A percentile compares a stretch with the other conserved stretches of the same genome.
Evolutionary conservation across 192 early-diverging fungal genomes (phyloP).

Genomic region (Linnemannia schmuckeri): DNA sequence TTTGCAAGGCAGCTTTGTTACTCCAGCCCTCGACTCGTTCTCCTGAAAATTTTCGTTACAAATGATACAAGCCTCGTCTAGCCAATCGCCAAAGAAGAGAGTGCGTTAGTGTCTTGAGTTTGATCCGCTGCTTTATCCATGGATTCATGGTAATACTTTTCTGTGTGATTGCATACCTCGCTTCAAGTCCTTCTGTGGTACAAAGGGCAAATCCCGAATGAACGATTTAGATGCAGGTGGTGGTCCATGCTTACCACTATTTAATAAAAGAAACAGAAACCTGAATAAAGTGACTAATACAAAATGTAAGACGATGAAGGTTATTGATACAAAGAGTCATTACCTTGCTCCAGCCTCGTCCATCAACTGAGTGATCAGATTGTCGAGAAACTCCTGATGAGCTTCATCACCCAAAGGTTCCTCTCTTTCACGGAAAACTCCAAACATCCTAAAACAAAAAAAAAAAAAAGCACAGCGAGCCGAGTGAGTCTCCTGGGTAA

Average conservation of each 20-base stretch:
- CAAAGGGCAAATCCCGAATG: conserved; percentile 50
- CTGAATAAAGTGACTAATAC: background rate
- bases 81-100: background rate
- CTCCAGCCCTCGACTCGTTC: conserved; percentile 42
- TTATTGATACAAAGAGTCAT: background rate
- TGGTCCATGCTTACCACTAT: conserved; percentile 55
- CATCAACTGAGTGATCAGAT: conserved; percentile 67
- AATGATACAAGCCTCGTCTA: conserved; percentile 57
- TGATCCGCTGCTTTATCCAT: background rate
- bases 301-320: background rate
- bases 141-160: background rate
- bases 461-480: background rate
- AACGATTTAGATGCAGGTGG: conserved; percentile 59
- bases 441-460: conserved; percentile 53
- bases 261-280: background rate
- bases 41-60: conserved; percentile 58
- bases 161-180: conserved; percentile 25
- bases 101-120: background rate
- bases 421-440: conserved; percentile 54
- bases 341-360: conserved; percentile 67
- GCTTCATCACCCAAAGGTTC: conserved; percentile 48
- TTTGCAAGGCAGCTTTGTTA: conserved; percentile 54
- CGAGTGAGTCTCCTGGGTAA: background rate
- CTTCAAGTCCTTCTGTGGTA: conserved; percentile 49
- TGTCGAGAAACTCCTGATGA: conserved; percentile 67